Evolutionary conservation across 805 yeast genomes (phyloP), one percentile per base, ranked within the genome.

Genomic region (Candida sanyiensis): DNA sequence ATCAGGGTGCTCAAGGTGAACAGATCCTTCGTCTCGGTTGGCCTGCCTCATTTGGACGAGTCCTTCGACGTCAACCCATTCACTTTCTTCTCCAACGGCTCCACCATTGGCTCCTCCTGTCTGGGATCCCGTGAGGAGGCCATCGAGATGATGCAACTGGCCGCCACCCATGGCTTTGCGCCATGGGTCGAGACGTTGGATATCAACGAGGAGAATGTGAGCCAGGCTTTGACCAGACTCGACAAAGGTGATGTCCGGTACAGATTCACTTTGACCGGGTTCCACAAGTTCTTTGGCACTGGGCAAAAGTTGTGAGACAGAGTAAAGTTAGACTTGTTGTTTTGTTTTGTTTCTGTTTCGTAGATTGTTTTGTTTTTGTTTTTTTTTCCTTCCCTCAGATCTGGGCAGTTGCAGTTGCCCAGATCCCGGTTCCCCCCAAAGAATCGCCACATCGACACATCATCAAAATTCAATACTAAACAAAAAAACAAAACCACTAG

Each of bases 121-220:
- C 64, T 73, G 58, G 93, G 78, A 32, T 70, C 81, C 33, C 76
- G 77, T 57, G 59, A 58, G 35, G 89, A 83, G 62, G 81, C 82
- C 50, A 56, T 67, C 33, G 82, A 79, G 47, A 72, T 84, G 77
- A 67, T 84, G 49, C 64, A 76, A 32, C 56, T 83, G 45, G 83
- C 88, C 16, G 75, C 73, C 16, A 69, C 77, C 49, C 67, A 78
- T 49, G 61, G 67, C 29, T 66, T 82, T 52, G 67, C 63, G 40
- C 77, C 85, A 17, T 78, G 83, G 81, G 69, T 73, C 37, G 86
- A 81, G 61, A 64, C 67, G 20, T 62, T 81, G 35, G 73, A 75
- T 20, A 68, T 80, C 47, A 59, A 64, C 38, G 78, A 67, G 47
- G 72, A 62, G 32, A 73, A 72, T 50, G 75, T 76, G 35, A 64